These are phyloP conservation scores for Leavenworthia alabamica DNA, from an alignment of 345 rosid species.

Conservation along the genomic window DNA sequence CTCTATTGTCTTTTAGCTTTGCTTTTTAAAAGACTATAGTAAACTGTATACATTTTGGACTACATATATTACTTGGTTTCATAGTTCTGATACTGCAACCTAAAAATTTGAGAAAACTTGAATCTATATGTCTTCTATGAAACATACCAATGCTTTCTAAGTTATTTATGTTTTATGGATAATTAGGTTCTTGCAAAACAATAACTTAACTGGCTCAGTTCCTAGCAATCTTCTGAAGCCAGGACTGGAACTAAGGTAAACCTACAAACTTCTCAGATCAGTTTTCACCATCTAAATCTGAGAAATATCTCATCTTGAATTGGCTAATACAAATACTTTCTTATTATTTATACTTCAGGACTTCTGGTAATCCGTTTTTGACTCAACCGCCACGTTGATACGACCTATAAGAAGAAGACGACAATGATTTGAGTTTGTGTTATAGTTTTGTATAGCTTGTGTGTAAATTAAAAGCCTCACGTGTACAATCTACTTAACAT, in stretches of 20 bases:
- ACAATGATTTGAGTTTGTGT: constrained; percentile 18
- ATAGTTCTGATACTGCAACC: background rate
- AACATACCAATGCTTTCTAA: constrained; percentile 6
- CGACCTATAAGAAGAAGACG: constrained; percentile 12
- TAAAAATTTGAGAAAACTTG: background rate
- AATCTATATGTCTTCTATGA: background rate
- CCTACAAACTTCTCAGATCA: constrained; percentile 3
- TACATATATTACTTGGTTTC: background rate
- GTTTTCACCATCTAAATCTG: background rate
- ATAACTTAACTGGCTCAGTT: constrained; percentile 66
- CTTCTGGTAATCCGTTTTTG: constrained; percentile 33
- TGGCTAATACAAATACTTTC: background rate
- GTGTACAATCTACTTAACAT: constrained; percentile 22
- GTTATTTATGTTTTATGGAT: background rate
- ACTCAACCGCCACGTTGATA: constrained; percentile 27
- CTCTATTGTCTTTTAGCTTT: constrained; percentile 17
- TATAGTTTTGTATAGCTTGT: constrained; percentile 29
- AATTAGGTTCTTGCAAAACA: constrained; percentile 81
- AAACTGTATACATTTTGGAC: background rate
- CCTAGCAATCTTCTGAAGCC: constrained; percentile 51
- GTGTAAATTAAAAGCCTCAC: constrained; percentile 27
- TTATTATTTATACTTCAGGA: constrained; percentile 13
- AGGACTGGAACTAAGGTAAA: constrained; percentile 56
- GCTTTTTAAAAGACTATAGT: constrained; percentile 1
- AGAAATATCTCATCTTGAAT: background rate